A percentile compares a stretch with the other conserved stretches of the same genome.
These are phyloP conservation scores for Candida sp. DNA, from an alignment of 1,139 yeast species.

Conservation along the genomic window DNA sequence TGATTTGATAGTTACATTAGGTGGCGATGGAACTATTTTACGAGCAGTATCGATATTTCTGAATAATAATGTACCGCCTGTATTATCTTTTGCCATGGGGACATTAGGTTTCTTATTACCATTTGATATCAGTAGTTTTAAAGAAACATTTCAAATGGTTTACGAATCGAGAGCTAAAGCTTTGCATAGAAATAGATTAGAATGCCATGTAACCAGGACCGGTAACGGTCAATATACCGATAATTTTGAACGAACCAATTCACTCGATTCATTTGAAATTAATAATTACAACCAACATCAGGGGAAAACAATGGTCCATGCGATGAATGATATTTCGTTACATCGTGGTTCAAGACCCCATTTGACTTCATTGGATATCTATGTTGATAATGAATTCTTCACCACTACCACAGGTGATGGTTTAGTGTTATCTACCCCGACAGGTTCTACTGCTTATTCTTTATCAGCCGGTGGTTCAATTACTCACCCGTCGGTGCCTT, in stretches of 20 bases:
- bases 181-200: conserved; percentile 71
- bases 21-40: conserved; percentile 95
- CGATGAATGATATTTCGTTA: conserved; percentile 87
- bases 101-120: conserved; percentile 90
- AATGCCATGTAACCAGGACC: conserved; percentile 62
- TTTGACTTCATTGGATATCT: conserved; percentile 76
- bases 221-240: conserved; percentile 3
- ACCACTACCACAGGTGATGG: conserved; percentile 96
- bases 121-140: conserved; percentile 65
- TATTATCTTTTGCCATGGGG: conserved; percentile 85
- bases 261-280: conserved; percentile 6
- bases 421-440: conserved; percentile 79
- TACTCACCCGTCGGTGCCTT: conserved; percentile 84
- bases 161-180: conserved; percentile 68
- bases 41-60: conserved; percentile 68
- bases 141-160: conserved; percentile 61
- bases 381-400: conserved; percentile 74
- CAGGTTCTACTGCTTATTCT: conserved; percentile 95
- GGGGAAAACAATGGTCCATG: conserved; percentile 46
- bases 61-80: conserved; percentile 78
- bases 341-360: conserved; percentile 92
- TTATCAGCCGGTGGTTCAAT: conserved; percentile 90
- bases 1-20: conserved; percentile 80
- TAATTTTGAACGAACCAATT: not conserved
- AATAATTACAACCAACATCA: conserved; percentile 11